phyloP scores from a whole-genome alignment of 331 rosid species.

The Arachis monticola region DNA sequence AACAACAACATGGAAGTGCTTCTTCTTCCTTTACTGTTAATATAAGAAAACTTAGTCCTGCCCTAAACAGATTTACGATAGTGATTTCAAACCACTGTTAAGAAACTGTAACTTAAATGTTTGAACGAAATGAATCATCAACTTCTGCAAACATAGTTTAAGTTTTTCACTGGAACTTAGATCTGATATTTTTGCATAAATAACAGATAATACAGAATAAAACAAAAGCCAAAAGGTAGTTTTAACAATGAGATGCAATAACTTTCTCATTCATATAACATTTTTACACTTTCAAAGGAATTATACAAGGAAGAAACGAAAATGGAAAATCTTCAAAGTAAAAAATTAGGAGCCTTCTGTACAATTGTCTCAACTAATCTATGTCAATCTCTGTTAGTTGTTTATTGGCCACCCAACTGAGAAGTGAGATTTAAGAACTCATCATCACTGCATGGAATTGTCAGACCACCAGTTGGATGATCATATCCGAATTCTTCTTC shows the following conservation, averaged over 20 bases:
- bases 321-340: not conserved
- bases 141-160: too few relatives aligned
- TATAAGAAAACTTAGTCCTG: too few relatives aligned
- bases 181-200: not conserved
- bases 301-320: not conserved
- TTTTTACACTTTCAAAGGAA: constrained; percentile 3
- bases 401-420: not conserved
- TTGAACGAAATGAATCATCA: too few relatives aligned
- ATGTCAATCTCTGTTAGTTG: not conserved
- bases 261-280: not conserved
- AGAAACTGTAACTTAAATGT: too few relatives aligned
- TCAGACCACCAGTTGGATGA: constrained; percentile 47
- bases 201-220: not conserved
- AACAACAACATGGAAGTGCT: too few relatives aligned
- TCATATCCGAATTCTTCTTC: constrained; percentile 49
- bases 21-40: too few relatives aligned
- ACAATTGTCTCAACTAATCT: constrained; percentile 24
- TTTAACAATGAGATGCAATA: not conserved
- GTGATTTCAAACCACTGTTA: too few relatives aligned
- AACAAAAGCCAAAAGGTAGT: not conserved
- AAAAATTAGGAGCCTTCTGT: not conserved
- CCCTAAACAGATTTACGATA: too few relatives aligned
- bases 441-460: constrained; percentile 44
- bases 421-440: constrained; percentile 36
- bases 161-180: too few relatives aligned